Evolutionary conservation across 2,329 filamentous ascomycete species (phyloP).

Genomic region (Dichotomopilus funicola): DNA sequence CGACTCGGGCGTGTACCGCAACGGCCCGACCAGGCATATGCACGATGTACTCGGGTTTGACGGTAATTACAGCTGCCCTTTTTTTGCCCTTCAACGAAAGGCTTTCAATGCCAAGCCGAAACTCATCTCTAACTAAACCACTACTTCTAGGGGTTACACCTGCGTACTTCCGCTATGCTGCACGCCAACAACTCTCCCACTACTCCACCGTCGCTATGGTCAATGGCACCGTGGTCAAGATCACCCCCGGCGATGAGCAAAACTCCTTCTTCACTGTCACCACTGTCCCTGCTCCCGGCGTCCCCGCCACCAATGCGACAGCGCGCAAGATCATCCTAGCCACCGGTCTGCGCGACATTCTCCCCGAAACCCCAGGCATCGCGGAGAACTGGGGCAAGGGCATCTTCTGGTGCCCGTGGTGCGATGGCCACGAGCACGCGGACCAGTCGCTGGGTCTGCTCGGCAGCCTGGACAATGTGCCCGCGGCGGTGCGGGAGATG

Average conservation of each 20-base stretch:
- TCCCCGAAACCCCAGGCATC: constrained; percentile 50
- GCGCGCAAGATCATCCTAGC: constrained; percentile 51
- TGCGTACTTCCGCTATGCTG: constrained; percentile 46
- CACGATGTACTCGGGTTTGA: constrained; percentile 57
- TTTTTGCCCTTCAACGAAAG: background rate
- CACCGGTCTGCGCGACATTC: constrained; percentile 49
- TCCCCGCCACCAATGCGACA: constrained; percentile 30
- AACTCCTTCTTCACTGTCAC: constrained; percentile 41
- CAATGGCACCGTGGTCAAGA: constrained; percentile 47
- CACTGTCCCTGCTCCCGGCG: constrained; percentile 26
- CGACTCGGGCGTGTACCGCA: constrained; percentile 54
- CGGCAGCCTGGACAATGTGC: constrained; percentile 37
- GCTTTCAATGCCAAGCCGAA: no score
- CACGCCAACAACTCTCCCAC: constrained; percentile 44
- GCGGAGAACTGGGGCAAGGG: constrained; percentile 51
- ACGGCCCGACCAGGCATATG: constrained; percentile 49
- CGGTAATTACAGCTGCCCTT: constrained; percentile 33
- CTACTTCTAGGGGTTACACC: constrained; percentile 42
- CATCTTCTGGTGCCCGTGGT: constrained; percentile 60
- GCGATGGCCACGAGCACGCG: constrained; percentile 55
- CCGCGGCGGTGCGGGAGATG: constrained; percentile 44
- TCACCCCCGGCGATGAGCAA: constrained; percentile 31
- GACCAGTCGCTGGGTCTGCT: constrained; percentile 53
- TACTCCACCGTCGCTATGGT: constrained; percentile 45
- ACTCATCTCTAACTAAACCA: background rate